Evolutionary conservation across 441 rosid species (phyloP).

Genomic region (Euphorbia schlechtendalii): DNA sequence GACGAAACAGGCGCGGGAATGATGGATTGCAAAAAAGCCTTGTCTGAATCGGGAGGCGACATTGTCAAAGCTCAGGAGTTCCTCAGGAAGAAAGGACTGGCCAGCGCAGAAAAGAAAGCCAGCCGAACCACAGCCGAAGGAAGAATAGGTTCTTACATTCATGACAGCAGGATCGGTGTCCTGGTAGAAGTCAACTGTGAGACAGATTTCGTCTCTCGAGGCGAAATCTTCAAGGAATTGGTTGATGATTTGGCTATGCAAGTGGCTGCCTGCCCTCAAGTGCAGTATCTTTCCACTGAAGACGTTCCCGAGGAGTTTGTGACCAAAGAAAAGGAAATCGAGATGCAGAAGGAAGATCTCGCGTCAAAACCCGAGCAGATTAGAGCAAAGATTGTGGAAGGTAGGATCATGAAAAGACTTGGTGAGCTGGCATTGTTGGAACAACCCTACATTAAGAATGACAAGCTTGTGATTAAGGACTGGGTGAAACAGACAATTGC

Average conservation of each 20-base stretch:
- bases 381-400: slow-evolving; percentile 81
- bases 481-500: slow-evolving; percentile 87
- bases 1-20: slow-evolving; percentile 98
- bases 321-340: slow-evolving; percentile 79
- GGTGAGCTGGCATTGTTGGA: slow-evolving; percentile 84
- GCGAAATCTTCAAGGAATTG: slow-evolving; percentile 87
- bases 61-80: slow-evolving; percentile 83
- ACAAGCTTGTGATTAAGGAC: slow-evolving; percentile 81
- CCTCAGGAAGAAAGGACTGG: slow-evolving; percentile 87
- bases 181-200: slow-evolving; percentile 89
- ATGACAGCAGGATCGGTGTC: slow-evolving; percentile 91
- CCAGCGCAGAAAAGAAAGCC: slow-evolving; percentile 94
- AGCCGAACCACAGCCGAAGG: slow-evolving; percentile 90
- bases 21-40: slow-evolving; percentile 98
- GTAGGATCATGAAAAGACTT: slow-evolving; percentile 82
- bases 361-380: slow-evolving; percentile 86
- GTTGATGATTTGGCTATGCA: slow-evolving; percentile 77
- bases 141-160: slow-evolving; percentile 88
- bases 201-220: slow-evolving; percentile 93
- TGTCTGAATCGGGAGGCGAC: slow-evolving; percentile 71
- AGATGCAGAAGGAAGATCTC: slow-evolving; percentile 96
- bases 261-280: slow-evolving; percentile 94
- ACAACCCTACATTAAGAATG: slow-evolving; percentile 89
- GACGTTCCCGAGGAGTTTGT: slow-evolving; percentile 77
- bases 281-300: slow-evolving; percentile 67